Evolutionary conservation across 1,284 basidiomycete species (phyloP), one percentile per base, ranked within the genome.

Genomic region (Malassezia cuniculi): DNA sequence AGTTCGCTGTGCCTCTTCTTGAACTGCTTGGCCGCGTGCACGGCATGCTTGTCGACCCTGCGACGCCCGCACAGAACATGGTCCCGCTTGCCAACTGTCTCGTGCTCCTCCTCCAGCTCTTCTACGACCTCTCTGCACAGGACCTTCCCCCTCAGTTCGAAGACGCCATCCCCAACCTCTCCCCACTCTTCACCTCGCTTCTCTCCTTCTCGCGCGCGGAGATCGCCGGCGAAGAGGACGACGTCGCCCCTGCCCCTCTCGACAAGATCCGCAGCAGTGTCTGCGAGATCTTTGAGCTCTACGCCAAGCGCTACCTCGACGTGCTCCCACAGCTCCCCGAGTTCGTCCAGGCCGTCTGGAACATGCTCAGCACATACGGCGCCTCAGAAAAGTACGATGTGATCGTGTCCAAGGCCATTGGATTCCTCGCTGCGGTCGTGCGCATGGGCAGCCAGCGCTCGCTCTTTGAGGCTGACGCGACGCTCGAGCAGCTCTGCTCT

Each of bases 141-240:
- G 90, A 99, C 69, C 72, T 97, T 16, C 89, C 90, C 5, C 87
- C 87, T 7, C 81, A 80, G 50, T 81, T 99, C 57, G 90, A 99
- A 64, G 90, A 97, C 63, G 74, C 80, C 29, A 78, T 93, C 48
- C 71, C 14, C 64, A 71, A 48, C 15, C 50, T 65, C 32, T 57
- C 50, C 18, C 46, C 52, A 3, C 53, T 61, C 19, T 41, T 65
- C 7, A 52, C 57, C 3, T 36, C 47, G 6, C 59, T 57, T 48
- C 50, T 61, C 22, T 52, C 46, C 12, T 42, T 73, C 5, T 34
- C 47, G 3, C 50, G 54, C 12, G 41, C 55, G 1, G 52, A 58
- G 27, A 48, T 62, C 41, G 31, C 48, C 9, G 52, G 50, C 27
- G 60, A 61, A 26, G 76, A 80, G 27, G 87, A 94, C 39, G 86